A percentile compares a stretch with the other conserved stretches of the same genome.
These are phyloP conservation scores for Boletus bicolor DNA, from an alignment of 768 basidiomycete genomes.

Conservation along the genomic window DNA sequence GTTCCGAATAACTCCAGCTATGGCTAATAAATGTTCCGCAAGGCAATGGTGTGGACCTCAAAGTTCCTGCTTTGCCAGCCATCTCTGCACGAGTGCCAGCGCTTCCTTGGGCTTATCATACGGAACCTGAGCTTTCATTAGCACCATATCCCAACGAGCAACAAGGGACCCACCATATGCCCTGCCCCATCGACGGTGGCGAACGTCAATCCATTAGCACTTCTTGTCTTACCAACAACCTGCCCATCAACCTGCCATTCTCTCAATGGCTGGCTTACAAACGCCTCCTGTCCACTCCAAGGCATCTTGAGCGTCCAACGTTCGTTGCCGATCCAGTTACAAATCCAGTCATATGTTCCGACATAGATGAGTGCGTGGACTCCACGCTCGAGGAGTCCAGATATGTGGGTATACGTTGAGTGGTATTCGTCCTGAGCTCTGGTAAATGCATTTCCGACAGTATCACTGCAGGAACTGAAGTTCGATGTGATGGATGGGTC, in stretches of 20 bases:
- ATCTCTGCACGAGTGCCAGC: slow-evolving; percentile 46
- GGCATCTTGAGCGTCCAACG: slow-evolving; percentile 71
- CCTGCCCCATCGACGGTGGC: slow-evolving; percentile 67
- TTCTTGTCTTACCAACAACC: slow-evolving; percentile 54
- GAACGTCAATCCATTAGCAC: slow-evolving; percentile 60
- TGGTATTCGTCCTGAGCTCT: slow-evolving; percentile 39
- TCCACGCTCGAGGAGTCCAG: slow-evolving; percentile 67
- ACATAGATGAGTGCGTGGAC: slow-evolving; percentile 72
- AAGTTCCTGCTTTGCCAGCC: slow-evolving; percentile 37
- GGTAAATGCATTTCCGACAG: slow-evolving; percentile 49
- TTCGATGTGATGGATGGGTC: slow-evolving; percentile 42
- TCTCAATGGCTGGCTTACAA: slow-evolving; percentile 44
- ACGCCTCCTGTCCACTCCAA: slow-evolving; percentile 63
- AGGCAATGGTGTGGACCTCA: neutral
- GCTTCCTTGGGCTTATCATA: slow-evolving; percentile 61
- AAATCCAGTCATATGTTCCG: slow-evolving; percentile 76
- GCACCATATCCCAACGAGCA: neutral
- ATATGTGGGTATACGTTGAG: slow-evolving; percentile 35
- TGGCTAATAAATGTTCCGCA: neutral
- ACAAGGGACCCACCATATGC: slow-evolving; percentile 55
- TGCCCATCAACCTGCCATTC: slow-evolving; percentile 55
- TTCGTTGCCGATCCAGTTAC: slow-evolving; percentile 76
- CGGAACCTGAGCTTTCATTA: slow-evolving; percentile 42
- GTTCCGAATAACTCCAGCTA: neutral
- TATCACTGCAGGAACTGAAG: slow-evolving; percentile 38